Percentiles rank a stretch among this genome's conserved stretches.
These are phyloP conservation scores for Pichia heedii DNA, from an alignment of 805 yeast genomes.

Conservation along the genomic window DNA sequence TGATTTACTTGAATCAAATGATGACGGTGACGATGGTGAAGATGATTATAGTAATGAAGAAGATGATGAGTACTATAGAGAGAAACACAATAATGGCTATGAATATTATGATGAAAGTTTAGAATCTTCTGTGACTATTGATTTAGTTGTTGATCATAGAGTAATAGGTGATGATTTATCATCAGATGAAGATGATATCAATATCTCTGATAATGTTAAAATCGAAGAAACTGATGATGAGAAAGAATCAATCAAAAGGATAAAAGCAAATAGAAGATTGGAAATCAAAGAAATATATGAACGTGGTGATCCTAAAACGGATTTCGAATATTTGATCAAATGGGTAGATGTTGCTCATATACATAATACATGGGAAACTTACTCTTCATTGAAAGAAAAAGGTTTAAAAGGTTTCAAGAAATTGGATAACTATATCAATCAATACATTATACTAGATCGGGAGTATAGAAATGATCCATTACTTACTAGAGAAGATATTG, in stretches of 20 bases:
- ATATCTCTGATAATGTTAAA: background rate
- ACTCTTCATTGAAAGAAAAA: constrained; percentile 35
- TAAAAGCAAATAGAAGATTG: constrained; percentile 17
- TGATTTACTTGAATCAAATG: constrained; percentile 41
- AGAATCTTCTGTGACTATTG: constrained; percentile 22
- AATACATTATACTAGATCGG: constrained; percentile 60
- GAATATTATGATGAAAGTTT: constrained; percentile 10
- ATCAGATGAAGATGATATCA: constrained; percentile 10
- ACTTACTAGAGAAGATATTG: constrained; percentile 86
- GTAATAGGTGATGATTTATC: constrained; percentile 25
- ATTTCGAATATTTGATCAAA: constrained; percentile 58
- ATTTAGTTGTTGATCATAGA: constrained; percentile 46
- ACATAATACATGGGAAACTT: constrained; percentile 91
- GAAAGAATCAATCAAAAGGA: constrained; percentile 27
- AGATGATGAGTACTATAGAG: constrained; percentile 20
- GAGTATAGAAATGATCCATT: constrained; percentile 70
- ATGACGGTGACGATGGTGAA: constrained; percentile 22
- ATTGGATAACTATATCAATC: constrained; percentile 84
- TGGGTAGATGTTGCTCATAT: constrained; percentile 86
- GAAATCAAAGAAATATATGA: constrained; percentile 17
- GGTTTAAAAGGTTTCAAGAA: constrained; percentile 68
- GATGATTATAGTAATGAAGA: constrained; percentile 13
- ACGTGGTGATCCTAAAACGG: constrained; percentile 43
- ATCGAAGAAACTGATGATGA: background rate
- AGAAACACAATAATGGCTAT: constrained; percentile 10